Evolutionary conservation across 768 basidiomycete genomes (phyloP).

Genomic region (Tricholoma bakamatsutake): DNA sequence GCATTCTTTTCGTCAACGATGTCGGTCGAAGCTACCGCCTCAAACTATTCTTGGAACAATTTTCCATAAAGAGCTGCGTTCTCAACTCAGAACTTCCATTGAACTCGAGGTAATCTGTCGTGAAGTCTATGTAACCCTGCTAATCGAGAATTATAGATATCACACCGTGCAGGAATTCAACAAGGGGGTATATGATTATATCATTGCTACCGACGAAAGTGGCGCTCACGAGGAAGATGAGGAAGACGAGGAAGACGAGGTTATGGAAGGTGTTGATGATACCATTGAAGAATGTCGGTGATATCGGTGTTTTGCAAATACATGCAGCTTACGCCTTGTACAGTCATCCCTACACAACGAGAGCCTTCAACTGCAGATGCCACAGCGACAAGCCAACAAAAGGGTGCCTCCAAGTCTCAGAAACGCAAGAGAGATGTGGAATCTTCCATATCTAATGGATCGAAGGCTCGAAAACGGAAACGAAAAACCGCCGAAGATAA

Average conservation of each 20-base stretch:
- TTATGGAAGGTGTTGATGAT: constrained; percentile 33
- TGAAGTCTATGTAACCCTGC: not conserved
- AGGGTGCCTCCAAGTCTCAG: constrained; percentile 18
- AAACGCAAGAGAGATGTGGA: constrained; percentile 54
- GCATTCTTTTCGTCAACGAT: constrained; percentile 93
- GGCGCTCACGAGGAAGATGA: constrained; percentile 45
- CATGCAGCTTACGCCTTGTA: not conserved
- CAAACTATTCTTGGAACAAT: constrained; percentile 97
- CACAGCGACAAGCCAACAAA: constrained; percentile 9
- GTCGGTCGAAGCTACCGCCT: constrained; percentile 92
- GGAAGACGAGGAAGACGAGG: constrained; percentile 41
- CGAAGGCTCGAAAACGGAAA: constrained; percentile 48
- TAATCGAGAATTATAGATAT: constrained; percentile 45
- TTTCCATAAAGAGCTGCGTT: constrained; percentile 93
- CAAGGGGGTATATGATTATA: constrained; percentile 96
- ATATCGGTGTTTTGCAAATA: not conserved
- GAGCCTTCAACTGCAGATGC: constrained; percentile 20
- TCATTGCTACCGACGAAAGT: constrained; percentile 95
- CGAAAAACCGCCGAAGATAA: constrained; percentile 44
- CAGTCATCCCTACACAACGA: constrained; percentile 55
- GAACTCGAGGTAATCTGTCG: constrained; percentile 65
- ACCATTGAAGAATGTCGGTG: constrained; percentile 30
- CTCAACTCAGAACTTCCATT: constrained; percentile 93
- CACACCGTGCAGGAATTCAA: constrained; percentile 99
- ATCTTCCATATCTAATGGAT: constrained; percentile 31